A percentile compares a stretch with the other conserved stretches of the same genome.
Evolutionary conservation across 148 eudicot genomes (phyloP).

Genomic region (Chenopodium quinoa): DNA sequence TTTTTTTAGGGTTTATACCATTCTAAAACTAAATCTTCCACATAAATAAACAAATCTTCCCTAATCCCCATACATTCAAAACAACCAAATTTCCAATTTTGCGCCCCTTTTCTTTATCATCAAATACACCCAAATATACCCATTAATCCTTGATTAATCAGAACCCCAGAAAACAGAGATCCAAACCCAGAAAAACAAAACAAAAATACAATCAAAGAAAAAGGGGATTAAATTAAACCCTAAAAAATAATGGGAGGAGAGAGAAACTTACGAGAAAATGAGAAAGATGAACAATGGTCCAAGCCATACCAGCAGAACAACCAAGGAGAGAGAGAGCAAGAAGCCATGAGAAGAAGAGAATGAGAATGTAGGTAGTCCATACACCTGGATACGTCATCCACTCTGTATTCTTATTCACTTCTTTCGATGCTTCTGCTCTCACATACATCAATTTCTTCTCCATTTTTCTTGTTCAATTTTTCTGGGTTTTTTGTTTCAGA

Average conservation of each 20-base stretch:
- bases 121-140: background rate
- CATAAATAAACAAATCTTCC: background rate
- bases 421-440: conserved; percentile 53
- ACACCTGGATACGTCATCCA: conserved; percentile 86
- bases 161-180: background rate
- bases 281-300: conserved; percentile 72
- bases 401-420: conserved; percentile 76
- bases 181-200: background rate
- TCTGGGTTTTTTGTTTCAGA: too few species aligned
- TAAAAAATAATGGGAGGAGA: background rate
- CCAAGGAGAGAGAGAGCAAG: conserved; percentile 58
- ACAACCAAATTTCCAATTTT: background rate
- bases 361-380: conserved; percentile 71
- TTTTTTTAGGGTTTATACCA: background rate
- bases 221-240: background rate
- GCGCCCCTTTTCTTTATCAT: background rate
- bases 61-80: background rate
- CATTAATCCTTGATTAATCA: background rate
- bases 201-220: background rate
- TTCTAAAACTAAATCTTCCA: background rate
- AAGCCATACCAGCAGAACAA: conserved; percentile 78
- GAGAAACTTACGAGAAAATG: conserved; percentile 51
- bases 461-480: background rate
- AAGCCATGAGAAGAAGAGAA: conserved; percentile 72
- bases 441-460: conserved; percentile 45